These are phyloP conservation scores for Fusarium sp. DNA, from an alignment of 2,329 filamentous ascomycete genomes.

Conservation along the genomic window DNA sequence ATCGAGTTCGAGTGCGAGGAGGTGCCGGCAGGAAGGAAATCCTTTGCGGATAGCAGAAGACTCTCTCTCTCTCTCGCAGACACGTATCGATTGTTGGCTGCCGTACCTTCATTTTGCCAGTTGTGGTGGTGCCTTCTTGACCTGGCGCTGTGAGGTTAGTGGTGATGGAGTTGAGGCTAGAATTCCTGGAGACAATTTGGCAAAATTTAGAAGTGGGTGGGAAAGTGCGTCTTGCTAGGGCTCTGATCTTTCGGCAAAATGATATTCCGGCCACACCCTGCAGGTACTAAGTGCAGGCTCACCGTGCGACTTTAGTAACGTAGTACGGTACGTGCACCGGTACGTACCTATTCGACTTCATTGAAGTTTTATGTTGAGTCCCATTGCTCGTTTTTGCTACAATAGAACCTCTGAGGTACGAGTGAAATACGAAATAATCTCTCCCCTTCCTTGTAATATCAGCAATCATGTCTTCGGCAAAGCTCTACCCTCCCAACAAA, in stretches of 20 bases:
- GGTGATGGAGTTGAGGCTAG: slow-evolving; percentile 44
- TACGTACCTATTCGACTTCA: slow-evolving; percentile 19
- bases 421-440: too few relatives aligned
- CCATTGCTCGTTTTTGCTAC: too few relatives aligned
- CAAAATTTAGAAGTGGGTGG: slow-evolving; percentile 50
- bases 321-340: slow-evolving; percentile 1
- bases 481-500: slow-evolving; percentile 58
- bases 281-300: too few relatives aligned
- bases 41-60: not conserved
- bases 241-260: slow-evolving; percentile 47
- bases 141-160: slow-evolving; percentile 60
- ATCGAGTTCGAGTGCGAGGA: slow-evolving; percentile 5
- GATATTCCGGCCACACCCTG: slow-evolving; percentile 23
- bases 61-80: not conserved
- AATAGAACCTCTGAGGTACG: too few relatives aligned
- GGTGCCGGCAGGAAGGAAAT: not conserved
- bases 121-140: slow-evolving; percentile 59
- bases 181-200: slow-evolving; percentile 48
- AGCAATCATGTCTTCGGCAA: slow-evolving; percentile 53
- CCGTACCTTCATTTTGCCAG: slow-evolving; percentile 65
- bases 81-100: slow-evolving; percentile 19
- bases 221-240: slow-evolving; percentile 59
- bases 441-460: not conserved
- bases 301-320: not conserved
- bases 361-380: not conserved